Evolutionary conservation across 164 flowering plant genomes (phyloP).

Genomic region (Santalum album): DNA sequence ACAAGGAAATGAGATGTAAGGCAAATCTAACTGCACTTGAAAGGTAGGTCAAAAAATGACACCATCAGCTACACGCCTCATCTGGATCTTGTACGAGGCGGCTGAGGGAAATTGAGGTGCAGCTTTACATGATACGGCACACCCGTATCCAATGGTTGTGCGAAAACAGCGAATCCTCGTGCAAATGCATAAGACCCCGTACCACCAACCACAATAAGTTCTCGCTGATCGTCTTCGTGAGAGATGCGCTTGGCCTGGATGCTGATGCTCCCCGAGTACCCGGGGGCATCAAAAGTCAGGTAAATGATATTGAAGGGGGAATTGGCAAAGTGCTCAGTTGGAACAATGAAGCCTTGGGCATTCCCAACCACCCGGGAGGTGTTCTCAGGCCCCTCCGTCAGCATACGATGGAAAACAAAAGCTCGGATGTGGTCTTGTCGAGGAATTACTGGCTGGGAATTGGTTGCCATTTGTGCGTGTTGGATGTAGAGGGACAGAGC

Average conservation of each 20-base stretch:
- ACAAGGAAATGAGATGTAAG: too few species aligned
- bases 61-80: conserved; percentile 13
- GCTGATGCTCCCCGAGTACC: conserved; percentile 57
- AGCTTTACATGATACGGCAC: conserved; percentile 52
- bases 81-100: conserved; percentile 24
- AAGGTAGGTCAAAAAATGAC: too few species aligned
- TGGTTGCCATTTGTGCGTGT: conserved; percentile 25
- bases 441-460: conserved; percentile 7
- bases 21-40: too few species aligned
- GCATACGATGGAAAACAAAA: conserved; percentile 50
- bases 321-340: conserved; percentile 44
- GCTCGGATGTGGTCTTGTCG: conserved; percentile 28
- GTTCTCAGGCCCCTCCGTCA: conserved; percentile 66
- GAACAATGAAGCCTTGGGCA: conserved; percentile 79
- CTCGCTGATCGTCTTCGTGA: conserved; percentile 29
- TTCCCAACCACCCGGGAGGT: conserved; percentile 59
- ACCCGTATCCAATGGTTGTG: conserved; percentile 15
- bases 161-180: conserved; percentile 57
- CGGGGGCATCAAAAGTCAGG: conserved; percentile 49
- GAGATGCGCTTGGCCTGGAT: conserved; percentile 40
- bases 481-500: conserved; percentile 73
- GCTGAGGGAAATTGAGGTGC: conserved; percentile 46
- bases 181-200: conserved; percentile 88
- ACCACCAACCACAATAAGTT: conserved; percentile 72
- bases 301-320: conserved; percentile 66